A percentile compares a stretch with the other conserved stretches of the same genome.
phyloP scores from a whole-genome alignment of 2,329 filamentous ascomycete genomes.

The Exophiala mesophila region DNA sequence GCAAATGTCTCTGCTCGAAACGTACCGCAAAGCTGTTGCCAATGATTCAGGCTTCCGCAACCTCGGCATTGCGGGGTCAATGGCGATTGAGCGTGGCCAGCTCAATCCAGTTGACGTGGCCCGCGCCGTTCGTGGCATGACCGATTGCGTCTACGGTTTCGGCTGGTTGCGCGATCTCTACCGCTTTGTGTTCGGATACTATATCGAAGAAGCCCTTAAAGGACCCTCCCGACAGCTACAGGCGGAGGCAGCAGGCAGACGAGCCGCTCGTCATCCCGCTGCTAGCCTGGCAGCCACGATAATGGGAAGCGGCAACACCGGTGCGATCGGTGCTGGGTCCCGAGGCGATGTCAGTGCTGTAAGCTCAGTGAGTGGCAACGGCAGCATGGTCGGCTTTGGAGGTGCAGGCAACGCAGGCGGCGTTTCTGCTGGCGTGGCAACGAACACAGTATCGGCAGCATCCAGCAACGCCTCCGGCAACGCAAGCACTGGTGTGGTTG shows the following conservation, averaged over 20 bases:
- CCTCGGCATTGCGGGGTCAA: slow-evolving; percentile 39
- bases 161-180: slow-evolving; percentile 77
- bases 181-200: slow-evolving; percentile 77
- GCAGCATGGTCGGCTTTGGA: background rate
- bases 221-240: slow-evolving; percentile 4
- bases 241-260: slow-evolving; percentile 2
- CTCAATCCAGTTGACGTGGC: slow-evolving; percentile 71
- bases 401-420: background rate
- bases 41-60: slow-evolving; percentile 63
- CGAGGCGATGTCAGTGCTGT: background rate
- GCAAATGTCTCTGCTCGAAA: slow-evolving; percentile 67
- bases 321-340: background rate
- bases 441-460: too few relatives aligned
- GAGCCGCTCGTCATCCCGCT: slow-evolving; percentile 5
- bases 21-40: slow-evolving; percentile 74
- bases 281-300: slow-evolving; percentile 18
- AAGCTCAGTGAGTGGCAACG: background rate
- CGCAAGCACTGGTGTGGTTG: background rate
- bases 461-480: background rate
- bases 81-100: slow-evolving; percentile 53
- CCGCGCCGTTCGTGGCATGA: slow-evolving; percentile 72
- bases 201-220: slow-evolving; percentile 65
- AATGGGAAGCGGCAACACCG: slow-evolving; percentile 6
- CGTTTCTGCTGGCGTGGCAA: too few relatives aligned
- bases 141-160: slow-evolving; percentile 62